A percentile compares a stretch with the other conserved stretches of the same genome.
Evolutionary conservation across 2,329 filamentous ascomycete genomes (phyloP).

Genomic region (Pyricularia sp.): DNA sequence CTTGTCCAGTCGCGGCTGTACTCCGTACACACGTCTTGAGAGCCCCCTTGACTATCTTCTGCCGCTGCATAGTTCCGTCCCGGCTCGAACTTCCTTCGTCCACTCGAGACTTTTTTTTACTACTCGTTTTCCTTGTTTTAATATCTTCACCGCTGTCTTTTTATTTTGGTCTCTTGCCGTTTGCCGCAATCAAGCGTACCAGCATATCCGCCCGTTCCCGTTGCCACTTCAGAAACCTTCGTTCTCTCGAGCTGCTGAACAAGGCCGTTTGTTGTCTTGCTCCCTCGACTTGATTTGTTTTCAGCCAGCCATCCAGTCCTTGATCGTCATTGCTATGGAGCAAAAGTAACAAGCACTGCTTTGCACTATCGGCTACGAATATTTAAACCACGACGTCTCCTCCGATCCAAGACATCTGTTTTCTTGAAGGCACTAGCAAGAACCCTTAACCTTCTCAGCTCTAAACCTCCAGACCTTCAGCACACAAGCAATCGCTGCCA

Average conservation of each 20-base stretch:
- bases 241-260: not conserved
- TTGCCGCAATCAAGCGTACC: slow-evolving; percentile 1
- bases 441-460: not conserved
- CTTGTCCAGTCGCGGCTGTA: not conserved
- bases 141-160: not conserved
- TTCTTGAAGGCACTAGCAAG: not conserved
- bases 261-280: not conserved
- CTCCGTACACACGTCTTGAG: not conserved
- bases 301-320: not conserved
- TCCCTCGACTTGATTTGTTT: not conserved
- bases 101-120: not conserved
- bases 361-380: not conserved
- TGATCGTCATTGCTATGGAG: not conserved
- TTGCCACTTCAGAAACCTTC: not conserved
- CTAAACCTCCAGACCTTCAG: not conserved
- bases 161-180: not conserved
- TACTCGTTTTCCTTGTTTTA: not conserved
- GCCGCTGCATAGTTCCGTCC: not conserved
- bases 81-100: not conserved
- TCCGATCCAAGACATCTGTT: not conserved
- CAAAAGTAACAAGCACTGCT: not conserved
- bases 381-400: not conserved
- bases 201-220: not conserved
- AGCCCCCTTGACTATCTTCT: not conserved
- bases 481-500: not conserved